phyloP scores from a whole-genome alignment of 768 basidiomycete genomes.

The Coprinellus micaceus region DNA sequence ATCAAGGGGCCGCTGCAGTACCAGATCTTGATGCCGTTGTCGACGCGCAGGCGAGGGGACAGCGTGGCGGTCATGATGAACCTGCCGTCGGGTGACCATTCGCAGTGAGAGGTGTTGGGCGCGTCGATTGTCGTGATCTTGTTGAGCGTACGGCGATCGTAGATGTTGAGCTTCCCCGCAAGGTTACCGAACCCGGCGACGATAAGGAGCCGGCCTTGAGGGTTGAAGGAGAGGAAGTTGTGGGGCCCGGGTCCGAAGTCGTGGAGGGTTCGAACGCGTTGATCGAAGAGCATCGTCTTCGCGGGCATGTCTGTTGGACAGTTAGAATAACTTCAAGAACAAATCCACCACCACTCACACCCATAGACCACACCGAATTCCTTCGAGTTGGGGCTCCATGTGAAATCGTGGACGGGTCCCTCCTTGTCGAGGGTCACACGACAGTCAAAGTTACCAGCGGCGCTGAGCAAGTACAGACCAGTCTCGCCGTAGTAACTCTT shows the following conservation, averaged over 20 bases:
- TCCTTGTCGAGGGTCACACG: conserved; percentile 89
- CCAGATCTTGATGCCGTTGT: conserved; percentile 97
- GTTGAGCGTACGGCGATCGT: conserved; percentile 80
- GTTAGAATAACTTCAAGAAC: not conserved
- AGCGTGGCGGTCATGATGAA: conserved; percentile 93
- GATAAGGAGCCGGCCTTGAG: conserved; percentile 83
- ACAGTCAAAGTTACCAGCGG: conserved; percentile 92
- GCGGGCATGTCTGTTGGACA: conserved; percentile 81
- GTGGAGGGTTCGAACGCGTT: conserved; percentile 80
- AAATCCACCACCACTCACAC: conserved; percentile 53
- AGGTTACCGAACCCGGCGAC: conserved; percentile 97
- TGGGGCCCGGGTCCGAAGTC: conserved; percentile 88
- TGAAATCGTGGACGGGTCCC: conserved; percentile 94
- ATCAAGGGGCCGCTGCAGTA: conserved; percentile 87
- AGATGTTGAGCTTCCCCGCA: conserved; percentile 89
- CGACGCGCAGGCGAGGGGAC: conserved; percentile 92
- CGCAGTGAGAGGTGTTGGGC: conserved; percentile 89
- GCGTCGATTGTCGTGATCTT: conserved; percentile 83
- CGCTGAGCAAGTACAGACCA: conserved; percentile 86
- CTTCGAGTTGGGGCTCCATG: conserved; percentile 94
- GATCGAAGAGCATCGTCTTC: conserved; percentile 87
- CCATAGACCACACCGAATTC: conserved; percentile 97
- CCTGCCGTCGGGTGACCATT: conserved; percentile 93
- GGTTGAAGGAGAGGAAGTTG: conserved; percentile 94
- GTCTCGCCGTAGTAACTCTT: conserved; percentile 99